Evolutionary conservation across 1,139 yeast genomes (phyloP), one percentile per base, ranked within the genome.

Genomic region (Arxiozyma slooffiae): DNA sequence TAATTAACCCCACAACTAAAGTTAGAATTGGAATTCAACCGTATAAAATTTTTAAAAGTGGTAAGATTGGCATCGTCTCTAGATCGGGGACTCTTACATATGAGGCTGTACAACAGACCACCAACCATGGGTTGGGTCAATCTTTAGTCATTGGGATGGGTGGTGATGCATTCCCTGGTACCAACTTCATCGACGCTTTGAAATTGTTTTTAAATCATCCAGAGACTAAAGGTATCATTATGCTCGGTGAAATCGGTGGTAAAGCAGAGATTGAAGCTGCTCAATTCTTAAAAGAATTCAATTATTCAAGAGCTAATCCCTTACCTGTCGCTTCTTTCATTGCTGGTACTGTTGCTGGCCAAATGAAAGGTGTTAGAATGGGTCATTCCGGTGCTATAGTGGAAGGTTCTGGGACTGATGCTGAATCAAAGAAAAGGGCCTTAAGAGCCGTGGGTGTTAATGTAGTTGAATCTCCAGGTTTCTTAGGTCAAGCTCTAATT

Each of bases 311-410:
- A 74, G 82, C 80, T 55, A 87, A 80, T 68, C 96, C 98, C 68
- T 88, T 92, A 79, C 99, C 99, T 46, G 97, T 92, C 59, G 96
- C 90, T 58, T 86, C 97, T 38, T 92, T 94, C 78, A 92, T 92
- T 71, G 98, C 99, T 58, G 99, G 99, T 77, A 85, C 90, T 57
- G 90, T 97, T 63, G 97, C 98, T 66, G 97, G 97, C 61, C 97
- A 97, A 71, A 64, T 67, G 68, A 66, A 66, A 57, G 98, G 98
- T 70, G 90, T 96, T 77, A 90, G 98, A 79, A 92, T 92, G 97
- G 99, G 99, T 64, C 99, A 92, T 74, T 97, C 98, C 55, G 99
- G 99, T 79, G 99, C 98, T 73, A 88, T 92, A 67, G 92, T 92
- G 60, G 86, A 96, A 57, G 98, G 98, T 70, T 97, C 97, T 70